These are phyloP conservation scores for Quercus robur DNA, from an alignment of 306 rosid species.

Conservation along the genomic window DNA sequence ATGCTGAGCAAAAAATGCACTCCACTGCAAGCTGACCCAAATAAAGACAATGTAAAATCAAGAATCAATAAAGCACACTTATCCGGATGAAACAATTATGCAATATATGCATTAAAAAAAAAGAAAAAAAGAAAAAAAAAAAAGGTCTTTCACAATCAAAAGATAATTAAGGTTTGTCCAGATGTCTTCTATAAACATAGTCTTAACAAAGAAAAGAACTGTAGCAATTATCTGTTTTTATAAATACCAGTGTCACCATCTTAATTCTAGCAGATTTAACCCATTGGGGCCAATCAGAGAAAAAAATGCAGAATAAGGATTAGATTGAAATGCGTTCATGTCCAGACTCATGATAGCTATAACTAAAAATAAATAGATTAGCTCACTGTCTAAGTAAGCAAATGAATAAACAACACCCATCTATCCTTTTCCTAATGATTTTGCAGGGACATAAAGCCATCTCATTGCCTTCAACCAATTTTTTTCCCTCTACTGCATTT, in stretches of 20 bases:
- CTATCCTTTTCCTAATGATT: not conserved
- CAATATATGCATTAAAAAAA: not conserved
- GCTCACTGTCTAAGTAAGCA: not conserved
- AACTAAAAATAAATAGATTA: not conserved
- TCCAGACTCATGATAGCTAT: not conserved
- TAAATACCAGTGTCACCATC: not conserved
- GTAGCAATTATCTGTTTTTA: not conserved
- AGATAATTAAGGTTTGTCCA: not conserved
- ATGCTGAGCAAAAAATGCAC: conserved; percentile 99
- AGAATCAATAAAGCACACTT: conserved; percentile 13
- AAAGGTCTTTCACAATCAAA: not conserved
- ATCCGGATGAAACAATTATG: not conserved
- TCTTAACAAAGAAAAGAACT: not conserved
- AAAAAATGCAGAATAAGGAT: not conserved
- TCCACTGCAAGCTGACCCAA: conserved; percentile 91
- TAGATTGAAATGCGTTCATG: not conserved
- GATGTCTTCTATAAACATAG: no score
- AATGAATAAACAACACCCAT: not conserved
- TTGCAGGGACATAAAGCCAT: not conserved
- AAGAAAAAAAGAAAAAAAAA: not conserved
- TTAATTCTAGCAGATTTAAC: not conserved
- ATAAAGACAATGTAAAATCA: conserved; percentile 19
- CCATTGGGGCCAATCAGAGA: not conserved
- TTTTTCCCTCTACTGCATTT: not conserved
- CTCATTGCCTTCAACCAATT: not conserved